Evolutionary conservation across 108 stramenopile genomes (phyloP), one percentile per base, ranked within the genome.

Genomic region (Nitzschia palea): DNA sequence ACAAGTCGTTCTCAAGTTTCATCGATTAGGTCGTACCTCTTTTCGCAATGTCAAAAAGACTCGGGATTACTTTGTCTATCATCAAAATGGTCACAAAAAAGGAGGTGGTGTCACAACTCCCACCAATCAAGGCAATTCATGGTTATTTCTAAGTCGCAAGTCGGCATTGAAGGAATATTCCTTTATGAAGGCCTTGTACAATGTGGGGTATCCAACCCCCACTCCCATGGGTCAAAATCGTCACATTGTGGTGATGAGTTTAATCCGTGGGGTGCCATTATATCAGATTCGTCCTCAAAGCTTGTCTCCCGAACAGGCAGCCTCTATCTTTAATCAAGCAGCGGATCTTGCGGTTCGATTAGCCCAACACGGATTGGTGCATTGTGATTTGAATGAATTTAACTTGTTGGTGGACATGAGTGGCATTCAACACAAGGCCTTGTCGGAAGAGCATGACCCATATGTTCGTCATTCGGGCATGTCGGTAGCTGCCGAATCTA

Each of bases 381-480:
- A 99, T 77, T 97, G 99, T 65, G 99, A 99, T 80, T 89, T 98
- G 77, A 99, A 99, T 79, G 99, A 99, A 76, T 99, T 99, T 75
- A 99, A 99, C 76, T 62, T 99, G n/a, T 84, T 99, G 84, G 92
- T 99, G 3, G 96, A 98, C 68, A 57, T 95, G 60, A 84, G 82
- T 54, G 89, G 90, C 17, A 80, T 91, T 25, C 94, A 95, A 70
- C 76, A 72, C 32, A 58, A 35, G 1, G 65, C 68, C 1, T 44
- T 73, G 50, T 74, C 77, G 9, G 56, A 71, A 6, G 79, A 58
- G 31, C 73, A 87, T 58, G 85, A 84, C 67, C 83, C 86, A 51
- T 93, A 96, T 77, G 90, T 91, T 4, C 65, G 94, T 20, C 89
- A 95, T 79, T 86, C 88, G 0, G 94, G 94, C 18, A 69, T 84